Base-by-base conservation (phyloP, 345 rosid genomes). In the Lepidium africanum region DNA sequence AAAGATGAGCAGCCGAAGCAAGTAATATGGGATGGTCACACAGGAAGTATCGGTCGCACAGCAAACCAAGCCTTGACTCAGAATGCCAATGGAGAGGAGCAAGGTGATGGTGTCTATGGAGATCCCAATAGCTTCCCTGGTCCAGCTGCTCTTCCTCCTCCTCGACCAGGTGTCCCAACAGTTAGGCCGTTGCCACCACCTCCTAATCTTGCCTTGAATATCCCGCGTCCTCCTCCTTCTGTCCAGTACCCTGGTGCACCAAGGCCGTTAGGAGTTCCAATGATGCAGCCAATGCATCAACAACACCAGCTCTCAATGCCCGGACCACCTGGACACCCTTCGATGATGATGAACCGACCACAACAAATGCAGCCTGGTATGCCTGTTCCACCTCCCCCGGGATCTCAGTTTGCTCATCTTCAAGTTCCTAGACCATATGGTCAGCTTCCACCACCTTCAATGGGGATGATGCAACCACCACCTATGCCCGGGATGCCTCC, bases 1-100 rank as follows among this genome's bases (percentile, higher is more conserved):
- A 89, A 87, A 75, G 95, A 90, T 66, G 97, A 90, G 78, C 97
- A 90, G 54, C 94, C 96, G 15, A 87, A 82, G 76, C 96, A 90
- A 80, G 89, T 90, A 15, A 88, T 90, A 77, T 90, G 97, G 97
- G 97, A 90, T 81, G 97, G 97, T 69, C 95, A 90, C 73, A 81
- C 90, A 1, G 95, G 90, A 74, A 90, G 97, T 76, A 90, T 90
- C 27, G 97, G 97, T 49, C 90, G 95, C 43, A 90, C 97, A 10
- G 97, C 97, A 30, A 90, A 86, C 60, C 95, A 88, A 61, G 97
- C 95, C 42, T 72, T 90, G 82, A 74, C 92, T 56, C 97, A 88
- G 63, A 86, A 63, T 67, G 65, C 77, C 10, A 77, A 62, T 62
- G 85, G 81, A 53, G 95, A 87, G 37, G 91, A 86, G 67, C 88